Conservation (phyloP, 2,329 filamentous ascomycete species). For the Leptographium lundbergii region DNA sequence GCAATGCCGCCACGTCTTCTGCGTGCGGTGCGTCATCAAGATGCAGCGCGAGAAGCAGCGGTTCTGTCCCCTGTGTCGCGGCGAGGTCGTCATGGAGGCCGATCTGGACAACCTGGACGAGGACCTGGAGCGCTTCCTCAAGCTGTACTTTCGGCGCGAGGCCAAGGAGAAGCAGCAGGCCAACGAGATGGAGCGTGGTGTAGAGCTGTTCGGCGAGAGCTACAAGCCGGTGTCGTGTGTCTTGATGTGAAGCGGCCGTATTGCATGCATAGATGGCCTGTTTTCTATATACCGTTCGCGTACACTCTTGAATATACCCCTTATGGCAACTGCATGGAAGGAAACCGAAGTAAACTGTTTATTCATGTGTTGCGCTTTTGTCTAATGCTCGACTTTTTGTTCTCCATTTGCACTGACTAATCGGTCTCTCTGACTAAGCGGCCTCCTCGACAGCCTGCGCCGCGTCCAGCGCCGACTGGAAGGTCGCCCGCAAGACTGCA, state of each 20-base stretch:
- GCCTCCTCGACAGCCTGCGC: constrained; percentile 21
- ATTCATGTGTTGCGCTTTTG: too few species aligned
- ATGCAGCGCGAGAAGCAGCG: constrained; percentile 59
- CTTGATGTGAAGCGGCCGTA: constrained; percentile 35
- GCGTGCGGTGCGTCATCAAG: constrained; percentile 70
- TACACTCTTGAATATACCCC: too few species aligned
- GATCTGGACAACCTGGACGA: constrained; percentile 59
- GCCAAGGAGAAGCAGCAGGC: constrained; percentile 53
- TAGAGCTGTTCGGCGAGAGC: constrained; percentile 56
- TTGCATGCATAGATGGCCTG: neutral
- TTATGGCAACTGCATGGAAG: neutral
- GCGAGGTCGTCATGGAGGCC: constrained; percentile 57
- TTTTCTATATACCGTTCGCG: too few species aligned
- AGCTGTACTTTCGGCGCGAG: constrained; percentile 63
- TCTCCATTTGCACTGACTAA: too few species aligned
- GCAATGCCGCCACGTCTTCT: constrained; percentile 65
- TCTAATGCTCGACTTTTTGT: too few species aligned
- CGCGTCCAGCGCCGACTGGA: constrained; percentile 57
- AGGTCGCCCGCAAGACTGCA: constrained; percentile 47
- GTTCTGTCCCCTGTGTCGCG: constrained; percentile 65
- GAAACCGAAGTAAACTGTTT: too few species aligned
- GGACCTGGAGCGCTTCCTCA: constrained; percentile 55
- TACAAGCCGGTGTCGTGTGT: constrained; percentile 47
- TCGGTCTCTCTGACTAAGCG: neutral
- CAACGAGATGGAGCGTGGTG: constrained; percentile 64